phyloP scores from a whole-genome alignment of 1,284 basidiomycete genomes.

The Cutaneotrichosporon arboriforme region DNA sequence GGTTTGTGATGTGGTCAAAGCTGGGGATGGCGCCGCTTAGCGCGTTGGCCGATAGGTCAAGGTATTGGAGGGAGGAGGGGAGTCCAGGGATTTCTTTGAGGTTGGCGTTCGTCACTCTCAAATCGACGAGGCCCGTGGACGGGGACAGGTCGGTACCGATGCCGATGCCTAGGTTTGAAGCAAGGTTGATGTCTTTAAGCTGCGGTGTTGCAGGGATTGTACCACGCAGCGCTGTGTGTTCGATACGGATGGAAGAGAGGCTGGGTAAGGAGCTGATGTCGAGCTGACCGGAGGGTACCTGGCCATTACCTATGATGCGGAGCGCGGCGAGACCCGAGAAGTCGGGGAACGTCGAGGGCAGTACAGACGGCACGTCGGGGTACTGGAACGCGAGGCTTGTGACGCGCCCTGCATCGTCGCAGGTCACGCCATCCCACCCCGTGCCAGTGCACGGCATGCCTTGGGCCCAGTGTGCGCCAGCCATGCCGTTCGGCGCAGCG shows the following conservation, averaged over 20 bases:
- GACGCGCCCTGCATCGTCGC: conserved; percentile 37
- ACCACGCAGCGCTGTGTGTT: neutral
- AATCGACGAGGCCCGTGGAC: conserved; percentile 21
- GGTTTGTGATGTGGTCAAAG: neutral
- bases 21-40: neutral
- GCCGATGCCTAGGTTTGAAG: conserved; percentile 4
- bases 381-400: conserved; percentile 33
- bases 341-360: conserved; percentile 32
- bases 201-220: neutral
- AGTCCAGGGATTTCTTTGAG: neutral
- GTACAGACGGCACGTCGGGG: conserved; percentile 29
- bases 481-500: neutral
- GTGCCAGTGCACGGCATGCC: conserved; percentile 30
- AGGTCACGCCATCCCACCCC: conserved; percentile 39
- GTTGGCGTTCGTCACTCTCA: conserved; percentile 4
- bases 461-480: conserved; percentile 25
- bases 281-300: conserved; percentile 35
- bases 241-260: conserved; percentile 16
- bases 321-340: conserved; percentile 34
- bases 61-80: neutral
- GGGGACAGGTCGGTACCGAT: conserved; percentile 3
- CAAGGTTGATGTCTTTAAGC: neutral
- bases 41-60: neutral
- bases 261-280: conserved; percentile 9
- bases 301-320: conserved; percentile 26